These are phyloP conservation scores for Colletotrichum scovillei DNA, from an alignment of 2,329 filamentous ascomycete genomes.

Conservation along the genomic window DNA sequence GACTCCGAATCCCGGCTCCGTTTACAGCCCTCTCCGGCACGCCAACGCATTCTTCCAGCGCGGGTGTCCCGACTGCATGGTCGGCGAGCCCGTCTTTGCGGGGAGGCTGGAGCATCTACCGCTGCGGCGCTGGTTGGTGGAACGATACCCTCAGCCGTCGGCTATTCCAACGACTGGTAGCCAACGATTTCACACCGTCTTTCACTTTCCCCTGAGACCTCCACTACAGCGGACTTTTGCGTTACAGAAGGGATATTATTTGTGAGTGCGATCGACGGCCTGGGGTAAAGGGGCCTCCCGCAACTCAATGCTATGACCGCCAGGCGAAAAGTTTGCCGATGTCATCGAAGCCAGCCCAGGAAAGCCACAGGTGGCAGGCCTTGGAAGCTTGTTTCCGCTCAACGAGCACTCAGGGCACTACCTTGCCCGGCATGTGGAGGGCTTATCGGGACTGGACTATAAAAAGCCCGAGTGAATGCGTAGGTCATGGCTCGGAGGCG, in stretches of 20 bases:
- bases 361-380: neutral
- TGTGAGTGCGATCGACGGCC: conserved; percentile 16
- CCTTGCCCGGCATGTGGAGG: conserved; percentile 20
- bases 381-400: neutral
- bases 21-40: neutral
- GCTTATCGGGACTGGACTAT: neutral
- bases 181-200: conserved; percentile 16
- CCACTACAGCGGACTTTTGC: conserved; percentile 16
- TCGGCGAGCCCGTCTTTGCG: conserved; percentile 22
- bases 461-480: neutral
- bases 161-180: conserved; percentile 2
- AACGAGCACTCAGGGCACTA: neutral
- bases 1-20: conserved; percentile 18
- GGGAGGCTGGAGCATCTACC: conserved; percentile 11
- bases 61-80: conserved; percentile 7
- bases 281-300: conserved; percentile 30
- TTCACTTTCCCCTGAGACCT: conserved; percentile 12
- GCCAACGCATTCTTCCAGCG: neutral
- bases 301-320: conserved; percentile 28
- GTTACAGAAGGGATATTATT: neutral
- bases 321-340: conserved; percentile 18
- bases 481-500: neutral
- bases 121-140: conserved; percentile 11
- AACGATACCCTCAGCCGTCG: conserved; percentile 6
- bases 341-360: neutral